Conservation (phyloP, 208 protist genomes). For the Trypanosoma conorhini region DNA sequence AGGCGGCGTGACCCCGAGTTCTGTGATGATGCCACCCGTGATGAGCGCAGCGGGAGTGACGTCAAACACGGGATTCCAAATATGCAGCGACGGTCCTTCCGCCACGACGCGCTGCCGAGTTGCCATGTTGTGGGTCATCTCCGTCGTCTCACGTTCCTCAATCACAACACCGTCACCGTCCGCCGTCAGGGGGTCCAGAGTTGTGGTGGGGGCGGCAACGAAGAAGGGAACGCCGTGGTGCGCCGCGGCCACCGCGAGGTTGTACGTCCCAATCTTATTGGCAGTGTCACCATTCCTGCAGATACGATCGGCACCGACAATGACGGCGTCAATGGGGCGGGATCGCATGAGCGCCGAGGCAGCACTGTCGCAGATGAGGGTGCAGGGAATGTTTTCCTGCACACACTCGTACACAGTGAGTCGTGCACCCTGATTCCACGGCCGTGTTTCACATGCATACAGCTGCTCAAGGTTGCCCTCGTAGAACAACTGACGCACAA, state of each 20-base stretch:
- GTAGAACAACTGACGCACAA: constrained; percentile 91
- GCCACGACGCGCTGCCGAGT: constrained; percentile 86
- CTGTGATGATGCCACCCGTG: constrained; percentile 94
- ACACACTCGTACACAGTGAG: constrained; percentile 96
- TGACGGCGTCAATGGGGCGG: constrained; percentile 75
- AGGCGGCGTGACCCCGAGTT: constrained; percentile 82
- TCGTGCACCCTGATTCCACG: constrained; percentile 95
- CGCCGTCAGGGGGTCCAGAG: constrained; percentile 85
- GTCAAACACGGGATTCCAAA: constrained; percentile 98
- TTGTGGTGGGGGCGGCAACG: constrained; percentile 92
- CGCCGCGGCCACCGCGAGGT: constrained; percentile 89
- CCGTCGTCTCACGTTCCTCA: constrained; percentile 88
- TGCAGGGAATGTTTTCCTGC: constrained; percentile 91
- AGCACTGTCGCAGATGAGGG: constrained; percentile 92
- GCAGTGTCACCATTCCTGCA: constrained; percentile 95
- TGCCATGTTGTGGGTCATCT: constrained; percentile 89
- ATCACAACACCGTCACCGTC: constrained; percentile 88
- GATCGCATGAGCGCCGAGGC: constrained; percentile 74
- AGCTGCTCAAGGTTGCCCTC: constrained; percentile 75
- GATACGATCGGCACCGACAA: constrained; percentile 95
- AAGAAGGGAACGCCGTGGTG: constrained; percentile 92
- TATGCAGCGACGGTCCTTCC: constrained; percentile 67
- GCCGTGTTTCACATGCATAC: constrained; percentile 95
- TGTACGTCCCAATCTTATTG: constrained; percentile 97
- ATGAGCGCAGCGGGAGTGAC: constrained; percentile 95